Base-by-base conservation (phyloP, 2,329 filamentous ascomycete species). In the Trematosphaeria pertusa region DNA sequence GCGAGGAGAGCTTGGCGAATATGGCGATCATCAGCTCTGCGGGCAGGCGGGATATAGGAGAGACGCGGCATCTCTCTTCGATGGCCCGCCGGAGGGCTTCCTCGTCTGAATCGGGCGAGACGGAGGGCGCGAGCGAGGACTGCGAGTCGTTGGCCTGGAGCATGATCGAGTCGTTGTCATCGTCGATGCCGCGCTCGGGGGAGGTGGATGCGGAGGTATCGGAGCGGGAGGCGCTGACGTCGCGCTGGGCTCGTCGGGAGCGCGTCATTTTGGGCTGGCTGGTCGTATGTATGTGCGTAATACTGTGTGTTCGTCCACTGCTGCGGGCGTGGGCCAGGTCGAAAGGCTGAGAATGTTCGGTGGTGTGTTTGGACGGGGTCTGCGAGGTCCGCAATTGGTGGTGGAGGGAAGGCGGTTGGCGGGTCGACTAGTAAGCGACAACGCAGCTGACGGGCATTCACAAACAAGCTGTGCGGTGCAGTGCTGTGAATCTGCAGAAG, bases 21-120 rank as follows among this genome's bases (percentile, higher is more conserved):
- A 97, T 87, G 73, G 86, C 84, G 65, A 99, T 97, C 68, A 97
- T 85, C 52, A 99, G 88, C 78, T 99, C 94, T 71, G 92, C 93
- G 30, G 94, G 94, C 26, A 99, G 81, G 46, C 88, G 85, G 59
- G 88, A 87, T 50, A 97, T 86, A 37, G 92, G 91, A n/a, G 88
- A 86, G 43, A 86, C 75, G 63, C 87, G 88, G 63, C 82, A 81
- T 58, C 84, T 78, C 65, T 87, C 85, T 59, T 85, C 83, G 60
- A 81, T 81, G 54, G 75, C 73, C 9, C 72, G 69, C 46, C 58
- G 70, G 50, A 71, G 61, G 84, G 84, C 67, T 81, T 86, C 82
- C 86, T 91, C 59, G 85, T 84, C 62, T 82, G 84, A 80, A 86
- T 92, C 88, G 61, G 89, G 86, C 48, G 91, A 81, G 50, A 88